phyloP scores from a whole-genome alignment of 2,329 filamentous ascomycete genomes.

The Phialocephala subalpina region DNA sequence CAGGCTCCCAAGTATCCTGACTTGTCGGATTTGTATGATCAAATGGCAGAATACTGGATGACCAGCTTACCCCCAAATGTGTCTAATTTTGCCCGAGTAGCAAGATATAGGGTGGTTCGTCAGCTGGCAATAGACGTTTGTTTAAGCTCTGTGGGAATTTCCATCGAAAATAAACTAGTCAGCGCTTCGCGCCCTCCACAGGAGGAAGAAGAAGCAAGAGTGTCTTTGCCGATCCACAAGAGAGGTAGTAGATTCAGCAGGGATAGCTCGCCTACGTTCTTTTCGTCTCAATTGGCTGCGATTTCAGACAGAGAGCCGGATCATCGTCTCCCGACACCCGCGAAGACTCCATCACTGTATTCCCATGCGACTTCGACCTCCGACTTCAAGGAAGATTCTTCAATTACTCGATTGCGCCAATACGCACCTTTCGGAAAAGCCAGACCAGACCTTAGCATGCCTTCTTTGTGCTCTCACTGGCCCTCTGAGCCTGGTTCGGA shows the following conservation, averaged over 20 bases:
- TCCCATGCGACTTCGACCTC: slow-evolving; percentile 36
- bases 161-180: slow-evolving; percentile 30
- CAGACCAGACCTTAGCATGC: slow-evolving; percentile 37
- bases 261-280: slow-evolving; percentile 31
- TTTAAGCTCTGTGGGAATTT: slow-evolving; percentile 41
- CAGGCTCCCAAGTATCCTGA: slow-evolving; percentile 19
- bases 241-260: slow-evolving; percentile 25
- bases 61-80: slow-evolving; percentile 37
- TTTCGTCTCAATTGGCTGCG: slow-evolving; percentile 33
- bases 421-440: slow-evolving; percentile 45
- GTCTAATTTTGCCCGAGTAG: slow-evolving; percentile 35
- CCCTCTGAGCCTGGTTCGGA: slow-evolving; percentile 44
- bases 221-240: slow-evolving; percentile 14
- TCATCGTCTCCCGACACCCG: slow-evolving; percentile 34
- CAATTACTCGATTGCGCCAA: slow-evolving; percentile 46
- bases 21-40: slow-evolving; percentile 41
- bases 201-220: slow-evolving; percentile 14
- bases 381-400: slow-evolving; percentile 41
- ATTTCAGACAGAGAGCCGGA: slow-evolving; percentile 19
- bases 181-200: slow-evolving; percentile 1
- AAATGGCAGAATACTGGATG: slow-evolving; percentile 42
- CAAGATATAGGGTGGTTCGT: slow-evolving; percentile 41
- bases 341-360: slow-evolving; percentile 39
- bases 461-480: slow-evolving; percentile 47
- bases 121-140: slow-evolving; percentile 42